Percentiles rank a stretch among this genome's conserved stretches.
Evolutionary conservation across 306 rosid species (phyloP).

Genomic region (Fagus crenata): DNA sequence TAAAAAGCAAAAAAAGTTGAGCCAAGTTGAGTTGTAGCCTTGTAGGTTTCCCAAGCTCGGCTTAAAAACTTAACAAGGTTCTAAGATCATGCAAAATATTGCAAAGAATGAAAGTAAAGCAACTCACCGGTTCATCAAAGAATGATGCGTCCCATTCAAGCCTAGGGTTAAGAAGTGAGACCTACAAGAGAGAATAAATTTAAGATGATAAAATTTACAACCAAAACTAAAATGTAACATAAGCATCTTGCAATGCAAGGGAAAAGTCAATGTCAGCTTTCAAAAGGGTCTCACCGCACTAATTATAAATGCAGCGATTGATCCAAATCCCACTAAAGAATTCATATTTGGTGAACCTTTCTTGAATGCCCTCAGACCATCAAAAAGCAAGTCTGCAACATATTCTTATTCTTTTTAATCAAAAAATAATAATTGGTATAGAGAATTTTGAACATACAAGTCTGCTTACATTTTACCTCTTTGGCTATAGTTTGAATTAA

Average conservation of each 20-base stretch:
- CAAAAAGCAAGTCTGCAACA: constrained; percentile 78
- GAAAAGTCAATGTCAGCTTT: constrained; percentile 29
- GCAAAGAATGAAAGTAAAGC: constrained; percentile 44
- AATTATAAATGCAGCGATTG: constrained; percentile 83
- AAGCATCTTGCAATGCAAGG: constrained; percentile 19
- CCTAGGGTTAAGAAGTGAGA: constrained; percentile 75
- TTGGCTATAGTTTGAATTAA: too few species aligned
- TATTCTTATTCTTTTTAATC: not conserved
- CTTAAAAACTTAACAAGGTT: constrained; percentile 22
- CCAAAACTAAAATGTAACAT: constrained; percentile 19
- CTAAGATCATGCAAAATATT: constrained; percentile 21
- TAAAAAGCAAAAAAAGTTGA: not conserved
- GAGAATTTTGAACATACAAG: not conserved
- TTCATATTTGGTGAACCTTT: constrained; percentile 97
- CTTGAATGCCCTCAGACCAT: constrained; percentile 77
- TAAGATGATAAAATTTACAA: constrained; percentile 21
- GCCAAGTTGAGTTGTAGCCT: constrained; percentile 23
- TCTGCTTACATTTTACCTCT: too few species aligned
- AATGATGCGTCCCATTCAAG: constrained; percentile 88
- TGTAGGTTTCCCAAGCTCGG: constrained; percentile 15
- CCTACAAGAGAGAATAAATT: constrained; percentile 46
- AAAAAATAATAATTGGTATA: not conserved
- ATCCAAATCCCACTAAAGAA: constrained; percentile 96
- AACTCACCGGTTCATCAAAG: constrained; percentile 99
- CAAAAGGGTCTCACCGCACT: constrained; percentile 67